Percentiles rank a stretch among this genome's conserved stretches.
Evolutionary conservation across 73 alveolate genomes (phyloP).

Genomic region (Paramecium sexaurelia): DNA sequence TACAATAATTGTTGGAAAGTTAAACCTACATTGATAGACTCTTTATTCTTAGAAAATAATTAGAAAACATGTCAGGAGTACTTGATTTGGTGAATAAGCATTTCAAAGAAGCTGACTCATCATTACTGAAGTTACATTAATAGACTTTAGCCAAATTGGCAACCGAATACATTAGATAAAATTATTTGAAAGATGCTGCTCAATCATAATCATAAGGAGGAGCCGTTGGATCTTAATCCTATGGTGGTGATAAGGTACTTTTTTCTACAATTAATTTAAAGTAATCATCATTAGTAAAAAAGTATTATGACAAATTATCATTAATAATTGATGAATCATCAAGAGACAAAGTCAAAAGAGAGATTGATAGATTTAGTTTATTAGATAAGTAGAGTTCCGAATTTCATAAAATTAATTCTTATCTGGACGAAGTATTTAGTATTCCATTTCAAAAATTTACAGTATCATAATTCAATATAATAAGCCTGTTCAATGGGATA

Average conservation of each 20-base stretch:
- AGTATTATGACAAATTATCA: slow-evolving; percentile 38
- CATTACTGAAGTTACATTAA: slow-evolving; percentile 1
- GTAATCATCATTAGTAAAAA: slow-evolving; percentile 28
- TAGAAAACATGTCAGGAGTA: neutral
- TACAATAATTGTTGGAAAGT: neutral
- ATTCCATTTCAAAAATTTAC: slow-evolving; percentile 80
- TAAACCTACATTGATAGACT: slow-evolving; percentile 21
- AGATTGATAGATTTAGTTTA: slow-evolving; percentile 59
- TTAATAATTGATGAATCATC: slow-evolving; percentile 61
- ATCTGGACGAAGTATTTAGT: slow-evolving; percentile 81
- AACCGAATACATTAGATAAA: slow-evolving; percentile 3
- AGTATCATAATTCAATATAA: neutral
- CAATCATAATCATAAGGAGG: neutral
- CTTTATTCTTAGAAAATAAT: neutral
- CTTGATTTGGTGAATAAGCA: slow-evolving; percentile 24
- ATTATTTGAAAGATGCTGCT: neutral
- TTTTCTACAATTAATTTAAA: neutral
- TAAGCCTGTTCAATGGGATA: slow-evolving; percentile 83
- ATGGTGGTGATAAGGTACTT: neutral
- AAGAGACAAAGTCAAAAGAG: slow-evolving; percentile 55
- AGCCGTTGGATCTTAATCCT: neutral
- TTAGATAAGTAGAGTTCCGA: slow-evolving; percentile 43
- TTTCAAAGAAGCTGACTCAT: slow-evolving; percentile 32
- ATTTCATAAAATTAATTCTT: slow-evolving; percentile 61
- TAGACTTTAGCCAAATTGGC: slow-evolving; percentile 42